Evolutionary conservation across 2,329 filamentous ascomycete species (phyloP).

Genomic region (Neofusicoccum parvum): DNA sequence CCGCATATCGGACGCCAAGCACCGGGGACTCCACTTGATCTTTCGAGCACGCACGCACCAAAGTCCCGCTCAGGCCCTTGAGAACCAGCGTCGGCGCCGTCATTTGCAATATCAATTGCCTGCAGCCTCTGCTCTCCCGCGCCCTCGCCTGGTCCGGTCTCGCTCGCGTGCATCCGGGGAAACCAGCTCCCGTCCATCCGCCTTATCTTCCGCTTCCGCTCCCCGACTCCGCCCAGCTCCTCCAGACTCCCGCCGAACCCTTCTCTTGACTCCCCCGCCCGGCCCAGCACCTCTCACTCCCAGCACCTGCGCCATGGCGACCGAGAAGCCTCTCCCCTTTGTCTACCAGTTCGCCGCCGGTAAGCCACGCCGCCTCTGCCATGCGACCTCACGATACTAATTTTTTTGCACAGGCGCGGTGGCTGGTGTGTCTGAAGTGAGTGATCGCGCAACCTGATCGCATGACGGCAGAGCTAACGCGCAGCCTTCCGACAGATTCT

Average conservation of each 20-base stretch:
- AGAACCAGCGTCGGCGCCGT: neutral
- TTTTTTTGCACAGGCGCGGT: conserved; percentile 69
- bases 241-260: conserved; percentile 6
- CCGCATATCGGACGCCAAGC: conserved; percentile 6
- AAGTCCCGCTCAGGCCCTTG: conserved; percentile 3
- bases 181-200: neutral
- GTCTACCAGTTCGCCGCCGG: conserved; percentile 94
- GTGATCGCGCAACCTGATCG: conserved; percentile 35
- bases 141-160: neutral
- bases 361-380: conserved; percentile 45
- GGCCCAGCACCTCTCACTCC: conserved; percentile 23
- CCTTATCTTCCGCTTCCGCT: conserved; percentile 19
- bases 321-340: conserved; percentile 81
- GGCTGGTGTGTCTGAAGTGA: conserved; percentile 94
- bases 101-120: neutral
- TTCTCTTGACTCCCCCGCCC: conserved; percentile 23
- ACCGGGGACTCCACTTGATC: conserved; percentile 9
- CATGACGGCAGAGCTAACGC: conserved; percentile 29
- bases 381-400: conserved; percentile 36
- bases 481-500: conserved; percentile 65
- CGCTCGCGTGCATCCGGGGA: neutral
- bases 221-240: neutral
- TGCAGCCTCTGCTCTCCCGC: neutral
- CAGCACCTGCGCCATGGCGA: conserved; percentile 43
- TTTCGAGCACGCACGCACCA: conserved; percentile 1